Percentiles rank a stretch among this genome's conserved stretches.
These are phyloP conservation scores for Trametes meyenii DNA, from an alignment of 768 basidiomycete species.

Conservation along the genomic window DNA sequence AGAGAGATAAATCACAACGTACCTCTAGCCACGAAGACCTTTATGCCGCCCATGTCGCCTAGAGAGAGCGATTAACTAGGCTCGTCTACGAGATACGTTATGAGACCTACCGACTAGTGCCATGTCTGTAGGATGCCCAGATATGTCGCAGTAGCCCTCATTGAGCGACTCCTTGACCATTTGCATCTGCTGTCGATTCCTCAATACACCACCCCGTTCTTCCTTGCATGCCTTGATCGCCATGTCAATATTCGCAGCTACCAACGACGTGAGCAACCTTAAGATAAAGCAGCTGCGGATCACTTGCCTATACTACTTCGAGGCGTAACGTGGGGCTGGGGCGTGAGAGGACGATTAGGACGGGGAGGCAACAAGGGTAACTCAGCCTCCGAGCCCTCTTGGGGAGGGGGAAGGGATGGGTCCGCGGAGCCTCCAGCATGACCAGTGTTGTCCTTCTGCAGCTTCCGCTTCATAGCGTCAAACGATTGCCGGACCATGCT, in stretches of 20 bases:
- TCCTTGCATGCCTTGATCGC: constrained; percentile 73
- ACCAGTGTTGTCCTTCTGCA: constrained; percentile 3
- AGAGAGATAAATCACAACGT: not conserved
- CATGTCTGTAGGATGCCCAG: constrained; percentile 64
- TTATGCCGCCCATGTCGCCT: constrained; percentile 66
- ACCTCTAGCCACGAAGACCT: constrained; percentile 69
- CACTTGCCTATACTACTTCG: constrained; percentile 46
- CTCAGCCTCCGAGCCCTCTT: not conserved
- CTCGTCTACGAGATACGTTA: not conserved
- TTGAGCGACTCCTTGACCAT: constrained; percentile 73
- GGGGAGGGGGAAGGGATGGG: not conserved
- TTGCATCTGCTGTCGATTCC: constrained; percentile 69
- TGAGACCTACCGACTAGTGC: constrained; percentile 53
- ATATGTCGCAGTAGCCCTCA: constrained; percentile 82
- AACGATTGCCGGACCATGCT: constrained; percentile 8
- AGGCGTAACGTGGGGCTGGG: constrained; percentile 40
- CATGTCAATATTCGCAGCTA: constrained; percentile 67
- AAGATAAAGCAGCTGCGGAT: not conserved
- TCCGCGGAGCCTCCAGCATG: not conserved
- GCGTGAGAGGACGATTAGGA: constrained; percentile 19
- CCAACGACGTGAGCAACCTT: not conserved
- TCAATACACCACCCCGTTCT: constrained; percentile 63
- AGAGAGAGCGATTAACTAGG: not conserved
- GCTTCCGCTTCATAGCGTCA: not conserved
- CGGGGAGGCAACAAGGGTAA: constrained; percentile 11